Evolutionary conservation across 2,329 filamentous ascomycete genomes (phyloP), one percentile per base, ranked within the genome.

Genomic region (Penicillium sp.): DNA sequence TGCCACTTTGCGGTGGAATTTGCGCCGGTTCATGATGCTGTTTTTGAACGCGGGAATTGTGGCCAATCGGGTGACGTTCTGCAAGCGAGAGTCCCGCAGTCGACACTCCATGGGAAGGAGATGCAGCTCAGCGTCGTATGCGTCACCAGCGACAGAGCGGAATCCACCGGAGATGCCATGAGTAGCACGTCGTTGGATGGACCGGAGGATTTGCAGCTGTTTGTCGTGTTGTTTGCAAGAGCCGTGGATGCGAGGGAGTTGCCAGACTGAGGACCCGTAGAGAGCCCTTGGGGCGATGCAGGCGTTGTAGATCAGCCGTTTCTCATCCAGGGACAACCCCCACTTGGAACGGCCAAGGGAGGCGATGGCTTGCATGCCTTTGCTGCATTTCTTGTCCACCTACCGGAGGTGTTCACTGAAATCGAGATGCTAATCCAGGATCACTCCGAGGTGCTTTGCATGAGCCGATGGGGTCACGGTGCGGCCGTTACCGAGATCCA

Each of bases 121-220:
- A 31, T 39, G 31, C 25, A 31, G 3, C 35, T 39, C 37, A 1
- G 35, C n/a, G 28, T 39, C 37, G 17, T 34, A 16, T 10, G 37
- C 37, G 6, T 30, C 37, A 23, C 37, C 37, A 12, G 37, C 31
- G 3, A 26, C 34, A 34, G 37, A 34, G 17, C 37, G 37, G 26
- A 39, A 34, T 2, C 15, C 37, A 1, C 31, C 30, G 9, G 32
- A 23, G 32, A 34, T 26, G 32, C 23, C 25, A 17, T 34, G 32
- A 16, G 32, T 18, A 23, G 18, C 32, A 15, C 32, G 32, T 17
- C 32, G 23, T 13, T 34, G 32, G 14, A 34, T 26, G n/a, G 6
- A 12, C 10, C 16, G 18, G 32, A 34, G 29, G 14, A 15, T 16
- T 31, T 6, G 14, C 11, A 5, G 15, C 27, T 7, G 35, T 22